phyloP scores from a whole-genome alignment of 768 basidiomycete species.

The Russula emetica region DNA sequence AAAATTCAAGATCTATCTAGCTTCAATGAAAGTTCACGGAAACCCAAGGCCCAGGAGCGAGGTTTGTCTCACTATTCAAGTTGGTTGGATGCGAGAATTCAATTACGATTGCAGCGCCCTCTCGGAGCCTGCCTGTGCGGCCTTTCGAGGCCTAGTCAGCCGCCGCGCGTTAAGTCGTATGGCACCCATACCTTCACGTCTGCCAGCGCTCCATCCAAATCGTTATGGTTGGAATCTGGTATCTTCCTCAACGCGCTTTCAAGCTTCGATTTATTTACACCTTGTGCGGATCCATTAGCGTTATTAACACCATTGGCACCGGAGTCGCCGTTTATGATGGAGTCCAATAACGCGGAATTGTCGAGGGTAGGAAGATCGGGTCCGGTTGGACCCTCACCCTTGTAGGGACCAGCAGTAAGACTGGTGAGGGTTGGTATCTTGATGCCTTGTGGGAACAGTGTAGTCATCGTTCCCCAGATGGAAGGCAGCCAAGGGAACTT shows the following conservation, averaged over 20 bases:
- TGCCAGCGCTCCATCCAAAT: neutral
- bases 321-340: constrained; percentile 1
- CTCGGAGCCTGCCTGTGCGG: constrained; percentile 8
- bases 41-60: neutral
- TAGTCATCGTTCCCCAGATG: constrained; percentile 10
- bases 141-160: constrained; percentile 7
- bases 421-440: constrained; percentile 16
- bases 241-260: constrained; percentile 18
- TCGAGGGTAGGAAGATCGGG: constrained; percentile 4
- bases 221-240: neutral
- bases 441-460: constrained; percentile 24
- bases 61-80: neutral
- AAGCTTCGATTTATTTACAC: constrained; percentile 14
- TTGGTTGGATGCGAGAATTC: neutral
- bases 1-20: constrained; percentile 1
- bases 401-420: constrained; percentile 13
- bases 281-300: neutral
- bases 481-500: constrained; percentile 24
- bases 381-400: constrained; percentile 20
- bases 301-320: neutral
- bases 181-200: constrained; percentile 13
- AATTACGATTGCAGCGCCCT: neutral
- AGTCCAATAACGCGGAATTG: neutral
- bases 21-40: neutral
- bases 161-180: no score